phyloP scores from a whole-genome alignment of 768 basidiomycete genomes.

The Termitomyces sp. region DNA sequence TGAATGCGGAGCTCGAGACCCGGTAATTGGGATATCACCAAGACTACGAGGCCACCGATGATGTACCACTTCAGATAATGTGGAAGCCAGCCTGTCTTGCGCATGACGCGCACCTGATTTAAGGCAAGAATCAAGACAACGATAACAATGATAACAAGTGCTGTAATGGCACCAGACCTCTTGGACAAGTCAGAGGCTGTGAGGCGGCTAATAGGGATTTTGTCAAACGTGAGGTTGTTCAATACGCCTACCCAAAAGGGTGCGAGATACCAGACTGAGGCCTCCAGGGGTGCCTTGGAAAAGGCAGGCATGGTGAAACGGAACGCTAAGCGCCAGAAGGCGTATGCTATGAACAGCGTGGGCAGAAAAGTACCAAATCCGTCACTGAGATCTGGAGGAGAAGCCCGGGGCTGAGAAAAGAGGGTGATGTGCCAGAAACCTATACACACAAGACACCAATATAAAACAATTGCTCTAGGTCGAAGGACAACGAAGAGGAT shows the following conservation, averaged over 20 bases:
- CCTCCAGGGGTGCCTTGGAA: conserved; percentile 64
- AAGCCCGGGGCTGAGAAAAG: conserved; percentile 68
- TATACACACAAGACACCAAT: conserved; percentile 78
- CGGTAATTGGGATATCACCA: conserved; percentile 69
- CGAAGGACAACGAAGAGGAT: conserved; percentile 71
- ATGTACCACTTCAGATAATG: conserved; percentile 76
- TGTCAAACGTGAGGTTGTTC: conserved; percentile 66
- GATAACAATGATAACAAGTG: conserved; percentile 65
- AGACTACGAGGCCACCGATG: conserved; percentile 57
- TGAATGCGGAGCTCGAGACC: conserved; percentile 70
- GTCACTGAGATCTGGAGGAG: conserved; percentile 66
- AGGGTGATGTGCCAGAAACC: conserved; percentile 84
- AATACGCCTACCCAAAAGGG: conserved; percentile 80
- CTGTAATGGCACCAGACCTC: conserved; percentile 63
- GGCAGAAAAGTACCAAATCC: conserved; percentile 80
- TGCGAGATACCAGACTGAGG: conserved; percentile 67
- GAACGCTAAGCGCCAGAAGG: conserved; percentile 74
- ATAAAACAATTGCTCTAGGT: conserved; percentile 63
- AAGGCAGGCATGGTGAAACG: conserved; percentile 75
- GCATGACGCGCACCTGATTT: conserved; percentile 80
- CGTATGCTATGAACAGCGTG: conserved; percentile 71
- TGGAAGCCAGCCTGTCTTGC: conserved; percentile 82
- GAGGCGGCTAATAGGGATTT: conserved; percentile 77
- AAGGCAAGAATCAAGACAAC: conserved; percentile 55
- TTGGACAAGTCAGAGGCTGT: conserved; percentile 62